Conservation (phyloP, 1,284 basidiomycete species). For the Heterobasidion occidentale region DNA sequence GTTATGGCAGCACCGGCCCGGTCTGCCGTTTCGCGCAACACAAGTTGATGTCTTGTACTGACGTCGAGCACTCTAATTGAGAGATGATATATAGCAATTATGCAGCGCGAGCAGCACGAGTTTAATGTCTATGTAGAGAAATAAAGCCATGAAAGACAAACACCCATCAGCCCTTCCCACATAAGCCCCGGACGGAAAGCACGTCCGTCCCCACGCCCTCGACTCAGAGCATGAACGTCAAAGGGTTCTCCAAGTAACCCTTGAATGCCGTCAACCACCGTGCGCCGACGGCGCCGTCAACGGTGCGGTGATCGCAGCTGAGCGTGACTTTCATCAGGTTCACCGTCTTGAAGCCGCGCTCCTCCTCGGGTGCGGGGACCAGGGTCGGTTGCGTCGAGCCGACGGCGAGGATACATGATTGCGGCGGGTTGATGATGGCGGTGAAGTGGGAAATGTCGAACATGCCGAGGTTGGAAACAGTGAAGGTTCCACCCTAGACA, state of each 20-base stretch:
- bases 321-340: slow-evolving; percentile 96
- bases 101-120: background rate
- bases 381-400: slow-evolving; percentile 84
- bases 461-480: slow-evolving; percentile 99
- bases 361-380: slow-evolving; percentile 83
- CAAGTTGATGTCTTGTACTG: too few relatives aligned
- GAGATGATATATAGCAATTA: background rate
- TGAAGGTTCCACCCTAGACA: slow-evolving; percentile 89
- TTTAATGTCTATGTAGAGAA: background rate
- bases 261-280: slow-evolving; percentile 93
- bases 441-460: slow-evolving; percentile 94
- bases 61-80: too few relatives aligned
- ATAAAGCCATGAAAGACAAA: background rate
- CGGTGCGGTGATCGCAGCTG: slow-evolving; percentile 92
- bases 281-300: slow-evolving; percentile 90
- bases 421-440: slow-evolving; percentile 98
- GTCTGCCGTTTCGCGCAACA: too few relatives aligned
- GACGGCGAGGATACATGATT: slow-evolving; percentile 96
- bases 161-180: background rate
- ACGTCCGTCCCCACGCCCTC: background rate
- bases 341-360: slow-evolving; percentile 88
- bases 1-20: too few relatives aligned
- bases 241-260: slow-evolving; percentile 94
- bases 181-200: background rate
- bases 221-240: slow-evolving; percentile 83